A percentile compares a stretch with the other conserved stretches of the same genome.
These are phyloP conservation scores for Byssothecium circinans DNA, from an alignment of 2,329 filamentous ascomycete species.

Conservation along the genomic window DNA sequence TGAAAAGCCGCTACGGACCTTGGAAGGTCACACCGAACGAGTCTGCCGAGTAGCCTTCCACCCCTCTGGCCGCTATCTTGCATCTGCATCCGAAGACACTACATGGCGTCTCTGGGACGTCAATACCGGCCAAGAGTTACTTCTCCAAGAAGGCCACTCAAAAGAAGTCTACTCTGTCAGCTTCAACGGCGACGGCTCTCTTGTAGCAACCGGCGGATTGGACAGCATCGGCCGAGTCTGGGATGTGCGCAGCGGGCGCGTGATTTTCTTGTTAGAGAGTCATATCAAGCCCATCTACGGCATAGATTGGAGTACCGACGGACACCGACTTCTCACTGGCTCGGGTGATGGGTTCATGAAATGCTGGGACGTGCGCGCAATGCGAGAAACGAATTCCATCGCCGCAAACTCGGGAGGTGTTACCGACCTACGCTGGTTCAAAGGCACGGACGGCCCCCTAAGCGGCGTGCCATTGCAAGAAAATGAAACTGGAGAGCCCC, in stretches of 20 bases:
- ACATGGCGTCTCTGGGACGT: constrained; percentile 98
- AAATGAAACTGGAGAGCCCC: constrained; percentile 64
- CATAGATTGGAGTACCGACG: constrained; percentile 89
- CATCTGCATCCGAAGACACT: constrained; percentile 92
- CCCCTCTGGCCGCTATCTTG: constrained; percentile 84
- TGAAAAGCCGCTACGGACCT: constrained; percentile 79
- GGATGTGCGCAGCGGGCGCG: constrained; percentile 90
- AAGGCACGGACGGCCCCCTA: constrained; percentile 75
- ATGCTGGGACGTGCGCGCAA: constrained; percentile 95
- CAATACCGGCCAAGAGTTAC: constrained; percentile 76
- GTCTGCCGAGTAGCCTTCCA: constrained; percentile 95
- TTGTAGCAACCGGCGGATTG: constrained; percentile 87
- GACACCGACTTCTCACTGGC: constrained; percentile 87
- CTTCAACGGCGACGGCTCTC: constrained; percentile 88
- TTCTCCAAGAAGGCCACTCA: constrained; percentile 92
- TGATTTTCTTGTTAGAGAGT: constrained; percentile 92
- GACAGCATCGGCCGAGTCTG: constrained; percentile 95
- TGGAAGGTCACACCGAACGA: constrained; percentile 81
- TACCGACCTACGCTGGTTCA: constrained; percentile 91
- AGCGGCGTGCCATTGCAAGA: constrained; percentile 62
- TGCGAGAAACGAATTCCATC: constrained; percentile 78
- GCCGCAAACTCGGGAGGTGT: constrained; percentile 91
- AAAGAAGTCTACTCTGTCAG: constrained; percentile 87
- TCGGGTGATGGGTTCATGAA: constrained; percentile 95
- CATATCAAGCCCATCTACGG: constrained; percentile 93